Percentiles rank a stretch among this genome's conserved stretches.
phyloP scores from a whole-genome alignment of 345 rosid species.

The Bruguiera parviflora region DNA sequence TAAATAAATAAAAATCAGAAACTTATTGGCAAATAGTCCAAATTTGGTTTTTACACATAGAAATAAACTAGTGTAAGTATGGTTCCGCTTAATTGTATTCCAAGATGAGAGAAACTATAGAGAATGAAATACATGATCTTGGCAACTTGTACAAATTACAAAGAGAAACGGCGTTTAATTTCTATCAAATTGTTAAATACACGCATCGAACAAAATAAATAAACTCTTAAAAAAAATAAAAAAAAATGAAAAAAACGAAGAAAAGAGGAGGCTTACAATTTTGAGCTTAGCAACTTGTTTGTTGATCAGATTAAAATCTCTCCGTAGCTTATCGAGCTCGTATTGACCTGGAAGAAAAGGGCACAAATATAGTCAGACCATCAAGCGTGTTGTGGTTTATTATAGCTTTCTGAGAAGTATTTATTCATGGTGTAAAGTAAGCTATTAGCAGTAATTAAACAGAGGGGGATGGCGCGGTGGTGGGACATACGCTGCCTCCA shows the following conservation, averaged over 20 bases:
- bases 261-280: slow-evolving; percentile 41
- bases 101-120: too few relatives aligned
- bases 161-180: too few relatives aligned
- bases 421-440: too few relatives aligned
- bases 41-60: too few relatives aligned
- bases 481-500: slow-evolving; percentile 66
- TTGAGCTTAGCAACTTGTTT: slow-evolving; percentile 69
- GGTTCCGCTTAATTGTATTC: too few relatives aligned
- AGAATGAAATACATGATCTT: too few relatives aligned
- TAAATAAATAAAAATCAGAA: background rate
- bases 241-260: too few relatives aligned
- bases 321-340: slow-evolving; percentile 59
- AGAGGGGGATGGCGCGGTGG: background rate
- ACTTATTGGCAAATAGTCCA: background rate
- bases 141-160: too few relatives aligned
- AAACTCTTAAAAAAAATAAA: background rate
- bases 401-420: too few relatives aligned
- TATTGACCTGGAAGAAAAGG: slow-evolving; percentile 49
- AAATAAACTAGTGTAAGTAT: too few relatives aligned
- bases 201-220: background rate
- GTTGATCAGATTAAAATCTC: slow-evolving; percentile 65
- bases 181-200: background rate
- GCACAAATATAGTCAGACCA: background rate
- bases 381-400: background rate
- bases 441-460: background rate